Conservation (phyloP, 2,329 filamentous ascomycete species). For the Blastomyces emzantsi region DNA sequence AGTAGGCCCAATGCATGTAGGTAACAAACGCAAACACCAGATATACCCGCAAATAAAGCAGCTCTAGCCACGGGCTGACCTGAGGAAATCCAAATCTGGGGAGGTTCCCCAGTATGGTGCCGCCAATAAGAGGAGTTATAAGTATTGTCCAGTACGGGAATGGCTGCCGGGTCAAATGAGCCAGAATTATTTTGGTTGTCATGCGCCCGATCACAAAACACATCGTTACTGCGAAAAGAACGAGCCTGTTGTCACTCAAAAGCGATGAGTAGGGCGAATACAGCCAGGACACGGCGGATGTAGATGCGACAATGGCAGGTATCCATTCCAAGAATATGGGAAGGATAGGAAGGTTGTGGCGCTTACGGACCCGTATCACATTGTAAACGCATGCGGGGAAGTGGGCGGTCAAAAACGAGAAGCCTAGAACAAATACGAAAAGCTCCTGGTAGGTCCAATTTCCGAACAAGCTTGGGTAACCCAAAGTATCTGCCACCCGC, state of each 20-base stretch:
- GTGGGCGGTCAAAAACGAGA: conserved; percentile 61
- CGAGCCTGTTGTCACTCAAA: conserved; percentile 73
- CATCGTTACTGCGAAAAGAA: conserved; percentile 87
- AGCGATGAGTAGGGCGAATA: conserved; percentile 81
- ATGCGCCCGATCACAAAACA: conserved; percentile 97
- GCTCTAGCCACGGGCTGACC: conserved; percentile 57
- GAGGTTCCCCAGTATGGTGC: conserved; percentile 73
- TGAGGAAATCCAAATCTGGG: conserved; percentile 64
- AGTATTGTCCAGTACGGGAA: conserved; percentile 97
- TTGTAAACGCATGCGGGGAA: conserved; percentile 85
- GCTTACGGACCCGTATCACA: conserved; percentile 66
- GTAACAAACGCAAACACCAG: conserved; percentile 73
- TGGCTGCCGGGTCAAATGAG: conserved; percentile 83
- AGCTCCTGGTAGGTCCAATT: conserved; percentile 72
- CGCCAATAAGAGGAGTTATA: conserved; percentile 75
- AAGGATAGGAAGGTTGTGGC: conserved; percentile 61
- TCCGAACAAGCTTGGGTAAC: conserved; percentile 55
- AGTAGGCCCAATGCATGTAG: conserved; percentile 86
- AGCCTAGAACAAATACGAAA: conserved; percentile 66
- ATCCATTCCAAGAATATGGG: conserved; percentile 92
- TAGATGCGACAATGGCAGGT: conserved; percentile 74
- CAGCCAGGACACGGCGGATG: conserved; percentile 70
- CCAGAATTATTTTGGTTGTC: conserved; percentile 98
- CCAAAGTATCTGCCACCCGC: conserved; percentile 61
- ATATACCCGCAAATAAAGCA: conserved; percentile 75